These are phyloP conservation scores for Collybia mongolica DNA, from an alignment of 768 basidiomycete genomes.

Conservation along the genomic window DNA sequence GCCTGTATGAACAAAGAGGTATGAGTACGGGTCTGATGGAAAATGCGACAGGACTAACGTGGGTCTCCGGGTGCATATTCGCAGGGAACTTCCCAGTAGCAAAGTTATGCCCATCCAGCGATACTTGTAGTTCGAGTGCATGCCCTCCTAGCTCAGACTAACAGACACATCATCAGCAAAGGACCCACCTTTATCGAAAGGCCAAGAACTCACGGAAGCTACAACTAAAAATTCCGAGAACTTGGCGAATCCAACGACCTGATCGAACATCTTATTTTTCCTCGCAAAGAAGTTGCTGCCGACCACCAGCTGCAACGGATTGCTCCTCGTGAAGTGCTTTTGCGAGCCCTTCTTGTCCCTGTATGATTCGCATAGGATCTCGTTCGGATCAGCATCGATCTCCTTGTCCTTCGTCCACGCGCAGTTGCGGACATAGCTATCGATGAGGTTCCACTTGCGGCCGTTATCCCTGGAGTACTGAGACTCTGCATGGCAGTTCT, in stretches of 20 bases:
- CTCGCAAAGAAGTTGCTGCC: slow-evolving; percentile 72
- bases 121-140: slow-evolving; percentile 85
- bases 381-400: slow-evolving; percentile 76
- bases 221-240: slow-evolving; percentile 97
- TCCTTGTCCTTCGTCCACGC: slow-evolving; percentile 86
- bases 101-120: slow-evolving; percentile 85
- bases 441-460: slow-evolving; percentile 69
- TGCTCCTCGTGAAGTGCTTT: slow-evolving; percentile 47
- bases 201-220: slow-evolving; percentile 66
- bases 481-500: slow-evolving; percentile 72
- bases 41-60: slow-evolving; percentile 51
- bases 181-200: not conserved
- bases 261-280: slow-evolving; percentile 77
- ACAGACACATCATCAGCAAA: not conserved
- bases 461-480: slow-evolving; percentile 80
- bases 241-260: slow-evolving; percentile 93
- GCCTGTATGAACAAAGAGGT: slow-evolving; percentile 43
- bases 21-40: not conserved
- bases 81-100: slow-evolving; percentile 89
- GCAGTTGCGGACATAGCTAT: slow-evolving; percentile 87
- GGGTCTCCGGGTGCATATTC: slow-evolving; percentile 84
- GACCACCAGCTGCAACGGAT: slow-evolving; percentile 76
- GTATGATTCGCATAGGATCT: slow-evolving; percentile 93
- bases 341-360: slow-evolving; percentile 81
- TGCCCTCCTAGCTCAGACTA: slow-evolving; percentile 53